Base-by-base conservation (phyloP, 345 rosid species). In the Eucalyptus sp. region DNA sequence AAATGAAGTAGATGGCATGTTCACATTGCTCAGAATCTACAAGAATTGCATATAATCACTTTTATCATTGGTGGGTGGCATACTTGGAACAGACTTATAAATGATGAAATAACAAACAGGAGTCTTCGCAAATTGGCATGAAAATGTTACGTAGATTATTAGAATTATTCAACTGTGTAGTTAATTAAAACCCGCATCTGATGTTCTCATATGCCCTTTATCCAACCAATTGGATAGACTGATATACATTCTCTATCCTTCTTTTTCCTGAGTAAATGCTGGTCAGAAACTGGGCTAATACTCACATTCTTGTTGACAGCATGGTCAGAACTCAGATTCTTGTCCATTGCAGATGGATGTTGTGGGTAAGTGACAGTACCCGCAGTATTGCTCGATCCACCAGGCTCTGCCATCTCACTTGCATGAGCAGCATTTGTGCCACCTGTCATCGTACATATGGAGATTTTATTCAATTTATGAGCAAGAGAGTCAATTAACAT, bases 291-390 rank as follows among this genome's bases (percentile, higher is more conserved):
- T 41, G 27, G 14, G 83, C 46, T 68, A 31, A 44, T 29, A 92
- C 97, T 92, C 91, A 97, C 99, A 89, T 93, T 95, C 90, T 92
- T 97, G 89, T 94, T 96, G 88, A 90, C 80, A 52, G 90, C 90
- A 86, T 88, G 90, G 86, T 94, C 95, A 84, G 92, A 92, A 85
- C 90, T 93, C 91, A 92, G 44, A 87, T 91, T 94, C 93, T 93
- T 95, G 88, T 94, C 96, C 86, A 88, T 60, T 76, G 93, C 41
- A 50, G 96, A 88, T 90, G 92, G 95, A 89, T 91, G 92, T 89
- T 92, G 95, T 94, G 93, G 90, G 86, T 89, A 94, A 44, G 90
- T 89, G 86, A 92, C 92, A 87, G 94, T 91, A 90, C 91, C 94
- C 20, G 93, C 81, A 88, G 92, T 90, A 87, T 92, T 92, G 90